Evolutionary conservation across 2,329 filamentous ascomycete genomes (phyloP), one percentile per base, ranked within the genome.

Genomic region (Aciculosporium take): DNA sequence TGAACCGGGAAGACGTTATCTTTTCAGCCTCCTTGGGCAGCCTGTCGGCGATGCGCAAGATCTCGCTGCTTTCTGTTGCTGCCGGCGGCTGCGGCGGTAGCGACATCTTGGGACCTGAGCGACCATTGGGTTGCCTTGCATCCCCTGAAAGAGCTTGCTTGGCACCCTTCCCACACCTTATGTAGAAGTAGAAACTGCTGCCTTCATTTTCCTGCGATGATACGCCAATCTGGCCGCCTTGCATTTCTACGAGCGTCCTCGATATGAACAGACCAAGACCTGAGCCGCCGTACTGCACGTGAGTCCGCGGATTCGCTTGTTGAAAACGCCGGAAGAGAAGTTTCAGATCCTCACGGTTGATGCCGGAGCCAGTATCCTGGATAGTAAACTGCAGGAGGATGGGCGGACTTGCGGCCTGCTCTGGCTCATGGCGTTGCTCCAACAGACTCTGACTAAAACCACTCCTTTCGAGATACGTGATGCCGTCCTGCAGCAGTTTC

Each of bases 151-250:
- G 1, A 5, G 18, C 25, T n/a, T 9, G 12, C 10, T 20, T 17
- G 24, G 9, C n/a, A 13, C 32, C 27, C 17, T 38, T 36, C 8
- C 25, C 30, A 13, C 42, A 44, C 27, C 15, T 12, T 2, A 44
- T 28, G 18, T 37, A 44, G 31, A 44, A 44, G n/a, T 41, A 40
- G n/a, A 44, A 44, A 15, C 29, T 44, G 33, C 42, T 44, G n/a
- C 42, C 42, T 29, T 44, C 25, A 8, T 44, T 36, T 17, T 40
- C 37, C 23, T 36, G 37, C 17, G 42, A 44, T 3, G 71, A 68
- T 3, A 87, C 80, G 7, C 81, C 81, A 43, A 87, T 84, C 53
- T 84, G 79, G 2, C 82, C 82, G 9, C 82, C 82, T 59, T 86
- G 82, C 36, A 87, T 62, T 54, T 86, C 81, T 1, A 79, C 82